A percentile compares a stretch with the other conserved stretches of the same genome.
phyloP scores from a whole-genome alignment of 2,329 filamentous ascomycete genomes.

The Intubia oerlemansii region DNA sequence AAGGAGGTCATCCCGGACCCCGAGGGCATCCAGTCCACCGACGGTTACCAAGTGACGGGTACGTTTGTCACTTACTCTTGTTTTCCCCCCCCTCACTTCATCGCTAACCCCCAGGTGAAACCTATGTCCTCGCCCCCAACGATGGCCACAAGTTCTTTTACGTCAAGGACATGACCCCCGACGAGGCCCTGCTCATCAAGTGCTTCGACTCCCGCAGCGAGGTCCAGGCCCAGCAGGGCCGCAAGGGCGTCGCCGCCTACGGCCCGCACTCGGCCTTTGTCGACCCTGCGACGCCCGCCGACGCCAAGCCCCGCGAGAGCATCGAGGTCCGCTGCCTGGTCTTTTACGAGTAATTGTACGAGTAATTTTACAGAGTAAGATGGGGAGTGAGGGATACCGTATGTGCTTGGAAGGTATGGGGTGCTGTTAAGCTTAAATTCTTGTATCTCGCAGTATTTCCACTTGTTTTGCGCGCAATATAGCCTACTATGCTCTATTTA shows the following conservation, averaged over 20 bases:
- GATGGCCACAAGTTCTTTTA: conserved; percentile 41
- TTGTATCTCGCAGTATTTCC: no score
- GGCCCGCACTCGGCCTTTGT: conserved; percentile 32
- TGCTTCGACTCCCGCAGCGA: conserved; percentile 28
- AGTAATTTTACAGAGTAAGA: no score
- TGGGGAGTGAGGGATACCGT: no score
- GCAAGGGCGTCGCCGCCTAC: conserved; percentile 21
- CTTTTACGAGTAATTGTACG: conserved; percentile 35
- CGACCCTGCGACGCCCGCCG: conserved; percentile 29
- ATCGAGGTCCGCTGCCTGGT: conserved; percentile 44
- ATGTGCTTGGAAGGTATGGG: no score
- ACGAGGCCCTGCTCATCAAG: conserved; percentile 26
- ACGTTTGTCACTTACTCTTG: conserved; percentile 1
- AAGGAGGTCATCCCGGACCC: conserved; percentile 34
- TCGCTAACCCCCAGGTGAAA: no score
- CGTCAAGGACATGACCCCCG: conserved; percentile 41
- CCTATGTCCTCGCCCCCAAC: conserved; percentile 34
- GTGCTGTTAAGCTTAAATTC: no score
- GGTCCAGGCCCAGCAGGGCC: conserved; percentile 12
- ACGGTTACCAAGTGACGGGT: conserved; percentile 35
- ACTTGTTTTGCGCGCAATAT: no score
- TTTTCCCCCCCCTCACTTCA: no score
- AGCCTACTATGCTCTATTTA: no score
- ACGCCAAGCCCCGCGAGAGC: conserved; percentile 28
- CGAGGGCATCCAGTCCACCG: conserved; percentile 21